Evolutionary conservation across 2,329 filamentous ascomycete genomes (phyloP), one percentile per base, ranked within the genome.

Genomic region (Pyricularia grisea): DNA sequence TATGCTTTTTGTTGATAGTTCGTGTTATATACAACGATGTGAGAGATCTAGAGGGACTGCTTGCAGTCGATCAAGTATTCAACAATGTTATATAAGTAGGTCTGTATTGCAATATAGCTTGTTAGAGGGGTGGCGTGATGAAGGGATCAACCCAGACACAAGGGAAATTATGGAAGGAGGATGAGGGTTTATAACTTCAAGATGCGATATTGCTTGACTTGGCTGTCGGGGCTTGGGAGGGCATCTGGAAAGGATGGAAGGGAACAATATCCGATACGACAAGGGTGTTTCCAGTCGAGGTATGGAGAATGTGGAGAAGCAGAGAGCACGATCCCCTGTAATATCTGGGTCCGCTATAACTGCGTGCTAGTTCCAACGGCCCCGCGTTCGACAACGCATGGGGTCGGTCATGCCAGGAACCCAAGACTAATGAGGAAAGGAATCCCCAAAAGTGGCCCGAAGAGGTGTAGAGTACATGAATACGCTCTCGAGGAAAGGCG

Each of bases 401-500:
- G 42, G 42, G 42, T 50, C 42, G 42, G 42, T 50, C 42, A 50
- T 50, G 42, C 42, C 42, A 50, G 42, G 42, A 50, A 50, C 42
- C 42, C 42, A 50, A 50, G 42, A 50, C 42, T 50, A 50, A 50
- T 50, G 42, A n/a, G 42, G 42, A 50, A 50, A 50, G 42, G 42
- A 50, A 50, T 20, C 10, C 42, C 20, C 67, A 17, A 71, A 72
- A 73, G 72, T 74, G 74, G 72, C 71, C 71, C 72, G 70, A 71
- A 70, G 20, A 31, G 71, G 71, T 70, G 72, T 73, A 71, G 69
- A 72, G 67, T 70, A 69, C 70, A 70, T 70, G 66, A 42, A 69
- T 17, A 50, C 42, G 42, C 42, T n/a, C 42, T 50, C 20, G 20
- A n/a, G 42, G 42, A 50, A 50, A 50, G 42, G 20, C 42, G 42